Base-by-base conservation (phyloP, 768 basidiomycete species). In the Suillus subluteus region DNA sequence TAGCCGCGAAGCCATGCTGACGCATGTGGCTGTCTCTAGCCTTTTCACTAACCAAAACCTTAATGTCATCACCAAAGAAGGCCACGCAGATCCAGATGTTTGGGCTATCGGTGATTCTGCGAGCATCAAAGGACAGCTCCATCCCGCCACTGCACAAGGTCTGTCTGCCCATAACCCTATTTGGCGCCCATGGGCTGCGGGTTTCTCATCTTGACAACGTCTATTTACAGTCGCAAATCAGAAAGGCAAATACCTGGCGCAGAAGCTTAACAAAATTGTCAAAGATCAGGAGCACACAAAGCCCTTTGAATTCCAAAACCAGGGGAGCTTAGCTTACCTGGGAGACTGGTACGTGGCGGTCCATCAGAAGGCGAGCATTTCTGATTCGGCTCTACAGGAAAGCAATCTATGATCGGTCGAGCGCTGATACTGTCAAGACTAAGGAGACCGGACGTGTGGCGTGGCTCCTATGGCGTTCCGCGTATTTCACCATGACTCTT, bases 91-190 rank as follows among this genome's bases (percentile, higher is more conserved):
- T 70, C 81, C 84, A 3, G 87, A 93, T 73, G 88, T 96, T 0
- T 95, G 85, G 82, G 92, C 88, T 3, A 89, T 96, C 64, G 95
- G 95, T 6, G 95, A 96, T 73, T 87, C 91, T 48, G 87, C 88
- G 1, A 83, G 81, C 52, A 84, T 91, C 61, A 82, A 86, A 41
- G 84, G 80, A 52, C 80, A 80, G 30, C 79, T 83, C 48, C 80
- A 95, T 12, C 94, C 95, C 13, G 92, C 95, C 1, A 96, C 94
- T 21, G 93, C 95, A 4, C 94, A 96, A 85, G 91, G 90, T 83
- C 7, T 16, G 75, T 66, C 21, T 56, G 65, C 70, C 67, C 58
- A 70, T 62, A 11, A 23, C 58, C 66, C 35, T 63, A 66, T 67
- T 63, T 68, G 32, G 52, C 68, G 65, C 70, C 38, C 64, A 56